A percentile compares a stretch with the other conserved stretches of the same genome.
Conservation (phyloP, 2,329 filamentous ascomycete genomes). For the Acrocalymma vagum region DNA sequence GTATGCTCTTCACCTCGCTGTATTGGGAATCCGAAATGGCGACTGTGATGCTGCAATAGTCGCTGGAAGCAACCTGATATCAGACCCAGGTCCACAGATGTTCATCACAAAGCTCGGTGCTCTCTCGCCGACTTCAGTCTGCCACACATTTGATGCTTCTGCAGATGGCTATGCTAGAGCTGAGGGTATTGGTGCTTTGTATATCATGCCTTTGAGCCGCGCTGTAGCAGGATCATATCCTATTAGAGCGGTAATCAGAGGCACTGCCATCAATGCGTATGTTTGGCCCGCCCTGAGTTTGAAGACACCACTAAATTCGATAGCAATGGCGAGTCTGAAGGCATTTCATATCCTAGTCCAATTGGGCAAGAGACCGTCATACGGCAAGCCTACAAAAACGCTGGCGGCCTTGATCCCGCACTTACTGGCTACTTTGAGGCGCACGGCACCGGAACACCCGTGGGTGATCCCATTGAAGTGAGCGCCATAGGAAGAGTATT, state of each 20-base stretch:
- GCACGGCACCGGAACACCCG: constrained; percentile 39
- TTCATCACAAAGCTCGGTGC: constrained; percentile 22
- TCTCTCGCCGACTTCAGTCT: constrained; percentile 21
- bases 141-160: constrained; percentile 30
- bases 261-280: constrained; percentile 21
- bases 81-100: constrained; percentile 15
- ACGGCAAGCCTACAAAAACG: constrained; percentile 23
- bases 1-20: constrained; percentile 33
- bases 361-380: constrained; percentile 27
- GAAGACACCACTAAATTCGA: too few species aligned
- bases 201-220: constrained; percentile 13
- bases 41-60: constrained; percentile 34
- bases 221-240: constrained; percentile 16
- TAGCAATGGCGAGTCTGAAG: constrained; percentile 19
- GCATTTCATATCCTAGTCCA: constrained; percentile 26
- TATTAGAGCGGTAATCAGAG: constrained; percentile 24
- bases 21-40: constrained; percentile 19
- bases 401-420: constrained; percentile 6
- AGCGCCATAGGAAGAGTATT: constrained; percentile 21
- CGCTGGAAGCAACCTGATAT: constrained; percentile 25
- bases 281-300: too few species aligned
- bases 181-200: constrained; percentile 27
- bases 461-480: constrained; percentile 37
- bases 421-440: constrained; percentile 26
- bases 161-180: constrained; percentile 33